phyloP scores from a whole-genome alignment of 1,284 basidiomycete species.

The Mycosarcoma maydis region DNA sequence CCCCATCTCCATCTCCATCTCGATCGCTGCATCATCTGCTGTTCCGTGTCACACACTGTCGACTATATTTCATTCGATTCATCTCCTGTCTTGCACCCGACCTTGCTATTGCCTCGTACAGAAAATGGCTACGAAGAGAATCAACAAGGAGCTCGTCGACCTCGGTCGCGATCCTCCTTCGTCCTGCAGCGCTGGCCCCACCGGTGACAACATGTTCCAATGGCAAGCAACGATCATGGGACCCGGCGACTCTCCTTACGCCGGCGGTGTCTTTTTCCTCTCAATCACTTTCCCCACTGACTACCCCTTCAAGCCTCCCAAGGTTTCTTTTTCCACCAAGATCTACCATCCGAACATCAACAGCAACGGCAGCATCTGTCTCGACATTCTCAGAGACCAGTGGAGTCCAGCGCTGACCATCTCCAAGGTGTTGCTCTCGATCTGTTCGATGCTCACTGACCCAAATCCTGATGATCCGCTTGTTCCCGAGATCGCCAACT shows the following conservation, averaged over 20 bases:
- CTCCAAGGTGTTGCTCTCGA: conserved; percentile 75
- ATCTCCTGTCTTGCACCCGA: neutral
- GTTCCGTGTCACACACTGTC: too few relatives aligned
- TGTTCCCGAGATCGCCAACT: conserved; percentile 66
- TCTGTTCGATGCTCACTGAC: conserved; percentile 67
- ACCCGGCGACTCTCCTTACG: conserved; percentile 64
- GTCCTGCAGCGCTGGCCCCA: conserved; percentile 65
- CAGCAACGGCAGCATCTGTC: conserved; percentile 95
- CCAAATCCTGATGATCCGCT: conserved; percentile 67
- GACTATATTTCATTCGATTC: too few relatives aligned
- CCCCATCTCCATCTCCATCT: too few relatives aligned
- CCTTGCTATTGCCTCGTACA: neutral
- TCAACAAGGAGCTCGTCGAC: conserved; percentile 67
- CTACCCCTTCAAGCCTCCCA: conserved; percentile 77
- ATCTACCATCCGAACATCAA: conserved; percentile 96
- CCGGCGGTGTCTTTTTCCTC: conserved; percentile 64
- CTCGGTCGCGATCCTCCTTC: conserved; percentile 66
- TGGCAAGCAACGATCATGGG: conserved; percentile 68
- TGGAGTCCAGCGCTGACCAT: conserved; percentile 88
- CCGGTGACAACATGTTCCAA: conserved; percentile 68
- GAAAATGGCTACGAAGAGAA: conserved; percentile 66
- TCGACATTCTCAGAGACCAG: conserved; percentile 93
- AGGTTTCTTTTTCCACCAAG: conserved; percentile 97
- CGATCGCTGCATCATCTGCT: neutral
- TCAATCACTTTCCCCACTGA: conserved; percentile 76